Evolutionary conservation across 495 filamentous ascomycete genomes (phyloP), one percentile per base, ranked within the genome.

Genomic region (Penicillium maclennaniae): DNA sequence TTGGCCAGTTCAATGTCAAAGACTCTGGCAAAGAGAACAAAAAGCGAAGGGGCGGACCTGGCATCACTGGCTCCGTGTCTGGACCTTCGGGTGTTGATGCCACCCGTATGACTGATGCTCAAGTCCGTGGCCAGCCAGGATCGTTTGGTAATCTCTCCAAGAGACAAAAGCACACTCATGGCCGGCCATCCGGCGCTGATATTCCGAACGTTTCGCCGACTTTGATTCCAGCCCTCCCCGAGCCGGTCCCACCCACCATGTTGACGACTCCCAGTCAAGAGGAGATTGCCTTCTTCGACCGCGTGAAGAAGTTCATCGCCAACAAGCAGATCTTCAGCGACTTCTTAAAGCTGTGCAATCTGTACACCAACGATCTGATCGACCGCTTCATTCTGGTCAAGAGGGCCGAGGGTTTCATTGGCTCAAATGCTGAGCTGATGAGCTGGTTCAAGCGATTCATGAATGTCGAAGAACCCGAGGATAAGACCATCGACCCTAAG

Each of bases 291-390:
- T 96, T 97, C 69, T 99, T 99, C 54, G 95, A 99, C 43, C 84
- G 91, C 14, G 91, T 93, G 43, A 97, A 95, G 80, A 99, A 99
- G 69, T 92, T 85, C 68, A 88, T 99, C 54, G 83, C 83, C 37
- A 97, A 97, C 66, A 89, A 95, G 63, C 86, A 87, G 49, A 87
- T 84, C 12, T 93, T 90, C 75, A 91, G 85, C 56, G 95, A 99
- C 61, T 97, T 97, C 69, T 73, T 97, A 53, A 97, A 97, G 70
- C 80, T 97, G 4, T 90, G 92, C 71, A 97, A 97, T 53, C 77
- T 99, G 25, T 97, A 89, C 69, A 91, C 87, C 7, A 87, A 92
- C 56, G 91, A 93, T 54, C 74, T 97, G 10, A 91, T 99, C 54
- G 89, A 90, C 60, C 87, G 85, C 40, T 81, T 87, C 39, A 78